phyloP scores from a whole-genome alignment of 2,329 filamentous ascomycete species.

The Cercospora zeina region DNA sequence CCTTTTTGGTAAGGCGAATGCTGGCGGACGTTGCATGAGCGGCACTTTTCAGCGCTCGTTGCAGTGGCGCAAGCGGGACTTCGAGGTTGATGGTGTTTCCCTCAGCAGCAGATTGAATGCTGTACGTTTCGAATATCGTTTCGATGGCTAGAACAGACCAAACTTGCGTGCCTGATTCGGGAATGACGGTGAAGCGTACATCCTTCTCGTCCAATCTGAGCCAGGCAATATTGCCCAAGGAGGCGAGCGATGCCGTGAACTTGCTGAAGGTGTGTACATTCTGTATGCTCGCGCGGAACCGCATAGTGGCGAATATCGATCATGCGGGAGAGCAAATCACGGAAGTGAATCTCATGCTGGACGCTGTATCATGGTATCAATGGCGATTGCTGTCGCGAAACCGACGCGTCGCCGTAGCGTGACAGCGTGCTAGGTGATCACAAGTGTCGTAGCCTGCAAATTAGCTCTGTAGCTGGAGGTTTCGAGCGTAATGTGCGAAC shows the following conservation, averaged over 20 bases:
- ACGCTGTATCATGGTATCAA: slow-evolving; percentile 2
- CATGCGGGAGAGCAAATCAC: background rate
- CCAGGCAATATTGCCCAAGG: slow-evolving; percentile 82
- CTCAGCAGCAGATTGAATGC: slow-evolving; percentile 77
- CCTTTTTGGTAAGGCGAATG: slow-evolving; percentile 89
- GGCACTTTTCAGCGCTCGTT: slow-evolving; percentile 88
- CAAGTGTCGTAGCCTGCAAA: background rate
- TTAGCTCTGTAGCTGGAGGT: background rate
- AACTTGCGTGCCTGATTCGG: slow-evolving; percentile 90
- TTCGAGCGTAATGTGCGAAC: background rate
- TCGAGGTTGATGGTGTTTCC: slow-evolving; percentile 95
- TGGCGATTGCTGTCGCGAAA: background rate
- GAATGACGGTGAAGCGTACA: slow-evolving; percentile 92
- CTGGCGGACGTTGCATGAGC: slow-evolving; percentile 76
- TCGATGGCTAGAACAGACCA: slow-evolving; percentile 63
- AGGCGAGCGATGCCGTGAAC: slow-evolving; percentile 62
- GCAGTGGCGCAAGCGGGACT: slow-evolving; percentile 81
- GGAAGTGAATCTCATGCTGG: slow-evolving; percentile 2
- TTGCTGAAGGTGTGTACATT: slow-evolving; percentile 50
- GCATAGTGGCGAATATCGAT: slow-evolving; percentile 44
- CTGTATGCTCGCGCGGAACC: slow-evolving; percentile 30
- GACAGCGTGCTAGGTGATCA: background rate
- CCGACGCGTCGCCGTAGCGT: background rate
- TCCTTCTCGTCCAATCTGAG: slow-evolving; percentile 82
- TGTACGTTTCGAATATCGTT: slow-evolving; percentile 82